phyloP scores from a whole-genome alignment of 805 yeast species.

The Metschnikowia vanudenii region DNA sequence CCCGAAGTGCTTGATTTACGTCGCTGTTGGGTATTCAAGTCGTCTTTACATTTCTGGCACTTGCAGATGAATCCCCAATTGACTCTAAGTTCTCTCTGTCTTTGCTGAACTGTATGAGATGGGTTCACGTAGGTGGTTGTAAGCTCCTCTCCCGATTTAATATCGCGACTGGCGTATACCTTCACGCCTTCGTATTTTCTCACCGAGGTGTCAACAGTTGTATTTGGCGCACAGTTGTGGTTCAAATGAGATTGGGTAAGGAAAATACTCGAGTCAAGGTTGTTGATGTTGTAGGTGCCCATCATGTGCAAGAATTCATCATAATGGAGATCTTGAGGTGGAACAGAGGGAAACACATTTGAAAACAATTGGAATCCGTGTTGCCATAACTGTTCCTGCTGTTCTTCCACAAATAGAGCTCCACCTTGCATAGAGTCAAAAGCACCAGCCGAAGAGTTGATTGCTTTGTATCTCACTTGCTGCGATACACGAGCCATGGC shows the following conservation, averaged over 20 bases:
- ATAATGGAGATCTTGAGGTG: conserved; percentile 32
- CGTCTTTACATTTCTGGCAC: conserved; percentile 65
- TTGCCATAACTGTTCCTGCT: conserved; percentile 57
- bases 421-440: conserved; percentile 54
- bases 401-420: conserved; percentile 54
- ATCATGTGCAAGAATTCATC: conserved; percentile 59
- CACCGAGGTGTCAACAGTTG: conserved; percentile 45
- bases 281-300: conserved; percentile 75
- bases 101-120: conserved; percentile 53
- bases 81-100: conserved; percentile 63
- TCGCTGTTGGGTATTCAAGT: conserved; percentile 43
- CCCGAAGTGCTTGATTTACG: conserved; percentile 41
- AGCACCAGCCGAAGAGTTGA: conserved; percentile 54
- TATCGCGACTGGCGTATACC: conserved; percentile 51
- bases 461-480: conserved; percentile 57
- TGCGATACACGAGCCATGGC: conserved; percentile 73
- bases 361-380: conserved; percentile 53
- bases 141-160: conserved; percentile 65
- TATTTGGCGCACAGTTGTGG: conserved; percentile 75
- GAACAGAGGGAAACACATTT: conserved; percentile 46
- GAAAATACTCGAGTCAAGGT: conserved; percentile 61
- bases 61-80: conserved; percentile 79
- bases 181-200: conserved; percentile 54
- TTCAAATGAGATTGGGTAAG: conserved; percentile 68
- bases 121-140: conserved; percentile 71